Evolutionary conservation across 345 rosid genomes (phyloP).

Genomic region (Citrus australasica): DNA sequence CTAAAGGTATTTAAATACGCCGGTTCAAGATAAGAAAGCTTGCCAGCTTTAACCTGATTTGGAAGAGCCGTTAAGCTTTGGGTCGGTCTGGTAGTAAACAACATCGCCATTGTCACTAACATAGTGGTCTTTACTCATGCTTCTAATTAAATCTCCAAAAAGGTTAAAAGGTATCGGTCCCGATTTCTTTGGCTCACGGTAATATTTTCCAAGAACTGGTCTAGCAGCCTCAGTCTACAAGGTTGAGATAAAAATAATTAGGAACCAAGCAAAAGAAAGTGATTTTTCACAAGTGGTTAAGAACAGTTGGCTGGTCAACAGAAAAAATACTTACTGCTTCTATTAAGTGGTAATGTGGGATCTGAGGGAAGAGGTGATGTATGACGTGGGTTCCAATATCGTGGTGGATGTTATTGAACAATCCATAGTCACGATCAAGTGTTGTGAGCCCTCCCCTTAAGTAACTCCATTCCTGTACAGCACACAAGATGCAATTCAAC

Average conservation of each 20-base stretch:
- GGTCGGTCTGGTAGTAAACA: conserved; percentile 40
- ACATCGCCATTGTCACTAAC: conserved; percentile 45
- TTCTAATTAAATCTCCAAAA: conserved; percentile 29
- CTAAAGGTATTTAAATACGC: neutral
- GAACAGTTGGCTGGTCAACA: neutral
- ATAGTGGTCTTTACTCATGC: conserved; percentile 46
- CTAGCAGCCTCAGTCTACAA: conserved; percentile 50
- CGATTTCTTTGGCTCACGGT: conserved; percentile 46
- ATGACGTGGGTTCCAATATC: conserved; percentile 64
- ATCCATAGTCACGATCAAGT: conserved; percentile 52
- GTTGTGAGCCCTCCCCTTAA: conserved; percentile 61
- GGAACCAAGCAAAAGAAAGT: neutral
- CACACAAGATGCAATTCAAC: neutral
- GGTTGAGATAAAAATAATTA: neutral
- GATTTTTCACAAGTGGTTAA: neutral
- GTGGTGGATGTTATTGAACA: conserved; percentile 56
- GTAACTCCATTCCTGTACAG: conserved; percentile 56
- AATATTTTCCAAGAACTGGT: conserved; percentile 52
- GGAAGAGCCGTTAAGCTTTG: conserved; percentile 6
- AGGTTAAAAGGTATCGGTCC: conserved; percentile 44
- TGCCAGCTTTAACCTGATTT: neutral
- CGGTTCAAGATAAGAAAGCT: neutral
- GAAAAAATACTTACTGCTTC: conserved; percentile 43
- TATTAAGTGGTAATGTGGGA: conserved; percentile 56
- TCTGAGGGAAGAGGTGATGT: conserved; percentile 66